Conservation (phyloP, 768 basidiomycete species). For the Ramaria rubella region DNA sequence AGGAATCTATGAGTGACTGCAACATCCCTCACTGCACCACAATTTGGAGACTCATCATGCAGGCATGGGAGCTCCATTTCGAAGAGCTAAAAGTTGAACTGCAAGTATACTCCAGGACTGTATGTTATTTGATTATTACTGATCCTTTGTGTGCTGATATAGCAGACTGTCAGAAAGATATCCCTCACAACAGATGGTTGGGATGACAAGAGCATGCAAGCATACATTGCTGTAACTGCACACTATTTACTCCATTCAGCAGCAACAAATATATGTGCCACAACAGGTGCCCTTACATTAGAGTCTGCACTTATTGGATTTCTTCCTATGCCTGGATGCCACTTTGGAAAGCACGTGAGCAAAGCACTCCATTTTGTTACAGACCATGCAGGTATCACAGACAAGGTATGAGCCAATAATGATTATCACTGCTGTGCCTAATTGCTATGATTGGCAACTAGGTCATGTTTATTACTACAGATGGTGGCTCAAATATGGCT, state of each 20-base stretch:
- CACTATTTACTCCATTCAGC: background rate
- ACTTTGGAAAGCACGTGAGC: background rate
- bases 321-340: background rate
- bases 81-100: conserved; percentile 19
- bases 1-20: conserved; percentile 20
- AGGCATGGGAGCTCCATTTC: conserved; percentile 21
- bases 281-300: background rate
- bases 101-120: conserved; percentile 11
- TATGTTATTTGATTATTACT: too few relatives aligned
- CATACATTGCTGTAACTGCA: background rate
- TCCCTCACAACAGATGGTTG: background rate
- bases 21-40: conserved; percentile 33
- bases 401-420: too few relatives aligned
- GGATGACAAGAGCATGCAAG: background rate
- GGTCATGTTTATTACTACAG: background rate
- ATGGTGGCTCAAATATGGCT: background rate
- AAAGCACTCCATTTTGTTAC: background rate
- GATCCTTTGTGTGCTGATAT: too few relatives aligned
- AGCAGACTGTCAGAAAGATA: background rate
- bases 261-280: too few relatives aligned
- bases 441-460: background rate
- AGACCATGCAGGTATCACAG: background rate
- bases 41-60: conserved; percentile 23
- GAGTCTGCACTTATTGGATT: background rate
- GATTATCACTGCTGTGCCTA: too few relatives aligned